Conservation (phyloP, 345 rosid species). For the Cardamine chenopodiifolia region DNA sequence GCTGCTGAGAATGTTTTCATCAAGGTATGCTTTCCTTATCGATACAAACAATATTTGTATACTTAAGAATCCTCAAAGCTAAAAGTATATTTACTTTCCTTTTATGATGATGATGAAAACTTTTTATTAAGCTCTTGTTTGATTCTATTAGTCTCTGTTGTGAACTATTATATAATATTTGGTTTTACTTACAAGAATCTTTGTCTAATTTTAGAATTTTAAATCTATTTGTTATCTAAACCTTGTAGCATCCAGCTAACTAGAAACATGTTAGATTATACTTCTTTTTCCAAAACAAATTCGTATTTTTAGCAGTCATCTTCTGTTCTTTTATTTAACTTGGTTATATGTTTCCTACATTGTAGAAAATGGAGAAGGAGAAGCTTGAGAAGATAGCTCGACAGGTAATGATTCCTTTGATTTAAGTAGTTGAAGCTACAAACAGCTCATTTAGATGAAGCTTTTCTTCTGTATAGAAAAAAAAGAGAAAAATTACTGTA, state of each 20-base stretch:
- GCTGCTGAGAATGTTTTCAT: constrained; percentile 95
- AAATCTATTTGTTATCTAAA: not conserved
- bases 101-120: constrained; percentile 21
- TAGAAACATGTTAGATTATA: not conserved
- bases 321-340: not conserved
- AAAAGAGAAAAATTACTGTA: not conserved
- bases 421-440: too few relatives aligned
- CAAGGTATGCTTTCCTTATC: constrained; percentile 52
- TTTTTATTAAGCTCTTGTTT: not conserved
- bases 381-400: constrained; percentile 88
- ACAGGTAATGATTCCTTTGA: constrained; percentile 67
- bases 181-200: not conserved
- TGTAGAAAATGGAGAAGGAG: constrained; percentile 90
- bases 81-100: constrained; percentile 1
- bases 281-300: not conserved
- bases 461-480: not conserved
- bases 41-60: not conserved
- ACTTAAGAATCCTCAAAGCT: not conserved
- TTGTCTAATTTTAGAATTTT: not conserved
- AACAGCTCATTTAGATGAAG: not conserved
- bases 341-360: constrained; percentile 6
- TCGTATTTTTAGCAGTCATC: not conserved
- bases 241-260: not conserved
- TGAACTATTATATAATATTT: not conserved
- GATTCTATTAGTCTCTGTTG: not conserved